Percentiles rank a stretch among this genome's conserved stretches.
These are phyloP conservation scores for Linum lewisii DNA, from an alignment of 345 rosid genomes.

Conservation along the genomic window DNA sequence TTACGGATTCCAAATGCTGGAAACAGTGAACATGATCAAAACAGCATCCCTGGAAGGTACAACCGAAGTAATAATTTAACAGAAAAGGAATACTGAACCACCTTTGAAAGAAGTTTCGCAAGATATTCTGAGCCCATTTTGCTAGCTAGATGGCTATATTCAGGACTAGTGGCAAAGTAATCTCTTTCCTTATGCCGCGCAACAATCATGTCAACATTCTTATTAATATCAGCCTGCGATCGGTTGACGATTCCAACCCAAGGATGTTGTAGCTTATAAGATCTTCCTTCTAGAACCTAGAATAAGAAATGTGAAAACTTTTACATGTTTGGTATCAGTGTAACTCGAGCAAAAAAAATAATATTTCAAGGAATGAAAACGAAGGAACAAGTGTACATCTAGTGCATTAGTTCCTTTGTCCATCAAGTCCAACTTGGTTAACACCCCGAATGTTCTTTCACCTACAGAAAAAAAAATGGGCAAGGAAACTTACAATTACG, in stretches of 20 bases:
- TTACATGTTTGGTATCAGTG: not conserved
- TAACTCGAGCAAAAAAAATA: not conserved
- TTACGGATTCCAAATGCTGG: constrained; percentile 88
- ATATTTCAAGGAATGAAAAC: not conserved
- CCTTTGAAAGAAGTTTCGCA: constrained; percentile 93
- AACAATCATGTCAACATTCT: constrained; percentile 74
- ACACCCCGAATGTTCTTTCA: constrained; percentile 93
- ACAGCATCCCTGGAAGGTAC: not conserved
- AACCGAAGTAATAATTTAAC: not conserved
- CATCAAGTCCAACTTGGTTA: constrained; percentile 95
- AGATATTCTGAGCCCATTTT: constrained; percentile 98
- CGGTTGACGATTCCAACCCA: constrained; percentile 99
- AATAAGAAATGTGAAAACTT: constrained; percentile 2
- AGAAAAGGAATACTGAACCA: constrained; percentile 10
- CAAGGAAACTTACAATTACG: constrained; percentile 4
- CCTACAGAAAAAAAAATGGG: constrained; percentile 28
- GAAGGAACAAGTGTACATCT: constrained; percentile 32
- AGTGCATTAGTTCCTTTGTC: constrained; percentile 96
- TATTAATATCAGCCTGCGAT: constrained; percentile 95
- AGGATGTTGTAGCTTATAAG: constrained; percentile 75
- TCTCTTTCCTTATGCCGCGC: constrained; percentile 84
- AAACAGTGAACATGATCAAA: constrained; percentile 18
- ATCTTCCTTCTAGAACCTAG: constrained; percentile 93
- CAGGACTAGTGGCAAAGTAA: constrained; percentile 85
- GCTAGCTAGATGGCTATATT: constrained; percentile 78